Percentiles rank a stretch among this genome's conserved stretches.
Evolutionary conservation across 2,329 filamentous ascomycete species (phyloP).

Genomic region (Aspergillus sp.): DNA sequence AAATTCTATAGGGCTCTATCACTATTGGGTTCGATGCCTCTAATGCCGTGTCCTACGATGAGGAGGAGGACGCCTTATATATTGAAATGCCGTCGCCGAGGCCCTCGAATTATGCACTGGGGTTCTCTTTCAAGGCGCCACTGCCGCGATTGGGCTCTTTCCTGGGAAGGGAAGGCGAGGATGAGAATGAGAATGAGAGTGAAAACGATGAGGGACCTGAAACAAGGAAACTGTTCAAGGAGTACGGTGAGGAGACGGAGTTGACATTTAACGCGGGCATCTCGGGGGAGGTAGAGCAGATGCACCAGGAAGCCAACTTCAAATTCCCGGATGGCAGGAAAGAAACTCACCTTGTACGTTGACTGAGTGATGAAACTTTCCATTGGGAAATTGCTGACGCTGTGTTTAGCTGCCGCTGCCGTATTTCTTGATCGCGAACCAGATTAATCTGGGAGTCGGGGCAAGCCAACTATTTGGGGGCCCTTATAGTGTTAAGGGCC

Average conservation of each 20-base stretch:
- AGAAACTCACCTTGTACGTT: slow-evolving; percentile 31
- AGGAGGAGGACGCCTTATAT: slow-evolving; percentile 31
- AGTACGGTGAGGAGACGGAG: slow-evolving; percentile 19
- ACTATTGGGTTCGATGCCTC: slow-evolving; percentile 39
- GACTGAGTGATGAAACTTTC: background rate
- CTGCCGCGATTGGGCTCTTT: slow-evolving; percentile 30
- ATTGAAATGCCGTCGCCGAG: slow-evolving; percentile 31
- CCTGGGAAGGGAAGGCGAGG: slow-evolving; percentile 18
- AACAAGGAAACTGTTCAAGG: background rate
- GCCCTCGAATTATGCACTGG: slow-evolving; percentile 30
- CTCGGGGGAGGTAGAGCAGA: slow-evolving; percentile 30
- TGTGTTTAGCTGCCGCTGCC: slow-evolving; percentile 33
- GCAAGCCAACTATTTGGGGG: slow-evolving; percentile 32
- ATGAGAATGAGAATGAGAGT: slow-evolving; percentile 18
- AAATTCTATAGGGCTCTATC: slow-evolving; percentile 31
- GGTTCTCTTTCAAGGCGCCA: slow-evolving; percentile 39
- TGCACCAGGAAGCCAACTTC: slow-evolving; percentile 26
- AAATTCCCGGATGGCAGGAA: slow-evolving; percentile 28
- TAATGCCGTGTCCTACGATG: slow-evolving; percentile 33
- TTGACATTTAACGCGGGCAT: slow-evolving; percentile 37
- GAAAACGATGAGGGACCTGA: slow-evolving; percentile 16
- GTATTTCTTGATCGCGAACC: slow-evolving; percentile 27
- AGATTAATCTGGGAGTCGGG: slow-evolving; percentile 36
- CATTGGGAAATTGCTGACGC: background rate
- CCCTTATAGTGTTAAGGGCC: slow-evolving; percentile 29